phyloP scores from a whole-genome alignment of 352 stramenopile species.

The Phytopythium helicoides region DNA sequence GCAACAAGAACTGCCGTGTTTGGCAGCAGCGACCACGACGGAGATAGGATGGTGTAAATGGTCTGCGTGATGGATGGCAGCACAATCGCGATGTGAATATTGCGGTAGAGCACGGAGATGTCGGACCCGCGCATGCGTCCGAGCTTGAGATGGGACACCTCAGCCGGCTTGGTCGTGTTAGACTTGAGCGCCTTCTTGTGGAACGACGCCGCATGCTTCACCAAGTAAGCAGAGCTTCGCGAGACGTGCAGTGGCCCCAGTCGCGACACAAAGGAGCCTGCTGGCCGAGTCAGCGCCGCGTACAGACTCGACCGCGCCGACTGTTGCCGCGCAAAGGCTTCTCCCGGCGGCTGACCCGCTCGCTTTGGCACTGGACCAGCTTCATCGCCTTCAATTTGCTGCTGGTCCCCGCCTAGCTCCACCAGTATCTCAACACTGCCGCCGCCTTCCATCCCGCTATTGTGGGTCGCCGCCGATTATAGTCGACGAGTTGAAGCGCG shows the following conservation, averaged over 20 bases:
- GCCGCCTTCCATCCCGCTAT: too few species aligned
- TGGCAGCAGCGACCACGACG: constrained; percentile 5
- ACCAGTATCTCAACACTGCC: too few species aligned
- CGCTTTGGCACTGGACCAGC: too few species aligned
- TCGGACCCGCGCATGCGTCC: constrained; percentile 17
- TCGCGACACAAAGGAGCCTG: background rate
- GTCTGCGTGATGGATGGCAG: constrained; percentile 7
- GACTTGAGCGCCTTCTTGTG: constrained; percentile 31
- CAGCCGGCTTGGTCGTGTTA: constrained; percentile 10
- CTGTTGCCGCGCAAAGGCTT: too few species aligned
- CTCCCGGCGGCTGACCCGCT: too few species aligned
- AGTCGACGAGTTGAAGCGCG: too few species aligned
- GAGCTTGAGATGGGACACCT: constrained; percentile 27
- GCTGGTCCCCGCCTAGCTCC: too few species aligned
- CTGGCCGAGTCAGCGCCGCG: constrained; percentile 4
- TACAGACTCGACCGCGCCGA: constrained; percentile 2
- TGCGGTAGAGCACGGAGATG: constrained; percentile 16
- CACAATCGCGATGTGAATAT: constrained; percentile 15
- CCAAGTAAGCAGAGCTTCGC: constrained; percentile 4
- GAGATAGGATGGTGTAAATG: constrained; percentile 3
- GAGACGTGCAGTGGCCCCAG: background rate
- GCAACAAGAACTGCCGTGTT: constrained; percentile 8
- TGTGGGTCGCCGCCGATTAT: too few species aligned
- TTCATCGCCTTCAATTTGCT: too few species aligned
- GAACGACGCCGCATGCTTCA: constrained; percentile 10